These are phyloP conservation scores for Colletotrichum sp. DNA, from an alignment of 2,329 filamentous ascomycete genomes.

Conservation along the genomic window DNA sequence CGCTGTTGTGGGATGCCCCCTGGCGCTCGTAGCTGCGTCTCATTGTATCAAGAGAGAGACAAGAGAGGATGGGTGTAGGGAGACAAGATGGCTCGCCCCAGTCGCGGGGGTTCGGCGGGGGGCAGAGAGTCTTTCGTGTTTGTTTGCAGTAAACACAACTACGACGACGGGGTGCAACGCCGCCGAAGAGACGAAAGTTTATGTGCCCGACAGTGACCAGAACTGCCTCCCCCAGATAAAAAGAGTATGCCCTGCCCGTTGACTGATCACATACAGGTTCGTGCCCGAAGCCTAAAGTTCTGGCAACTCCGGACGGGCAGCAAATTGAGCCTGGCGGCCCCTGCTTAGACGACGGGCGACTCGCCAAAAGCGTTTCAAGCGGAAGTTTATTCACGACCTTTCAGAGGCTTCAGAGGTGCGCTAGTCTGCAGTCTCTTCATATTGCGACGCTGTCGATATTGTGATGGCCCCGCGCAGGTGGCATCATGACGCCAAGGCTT, in stretches of 20 bases:
- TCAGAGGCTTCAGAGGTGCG: neutral
- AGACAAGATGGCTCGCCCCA: neutral
- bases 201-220: neutral
- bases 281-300: neutral
- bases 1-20: neutral
- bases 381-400: constrained; percentile 3
- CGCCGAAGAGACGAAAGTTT: neutral
- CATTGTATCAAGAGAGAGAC: neutral
- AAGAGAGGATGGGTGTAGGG: neutral
- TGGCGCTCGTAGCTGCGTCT: neutral
- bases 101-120: neutral
- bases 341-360: neutral
- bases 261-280: neutral
- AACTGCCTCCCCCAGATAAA: neutral
- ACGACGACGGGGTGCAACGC: neutral
- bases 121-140: neutral
- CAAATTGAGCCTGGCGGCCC: neutral
- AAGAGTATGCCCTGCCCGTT: neutral
- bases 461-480: neutral
- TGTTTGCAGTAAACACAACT: neutral
- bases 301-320: neutral
- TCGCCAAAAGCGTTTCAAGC: constrained; percentile 10
- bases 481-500: neutral
- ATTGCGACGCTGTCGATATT: neutral
- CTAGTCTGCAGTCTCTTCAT: neutral